phyloP scores from a whole-genome alignment of 129 eudicot species.

The Pittosporum tobira region DNA sequence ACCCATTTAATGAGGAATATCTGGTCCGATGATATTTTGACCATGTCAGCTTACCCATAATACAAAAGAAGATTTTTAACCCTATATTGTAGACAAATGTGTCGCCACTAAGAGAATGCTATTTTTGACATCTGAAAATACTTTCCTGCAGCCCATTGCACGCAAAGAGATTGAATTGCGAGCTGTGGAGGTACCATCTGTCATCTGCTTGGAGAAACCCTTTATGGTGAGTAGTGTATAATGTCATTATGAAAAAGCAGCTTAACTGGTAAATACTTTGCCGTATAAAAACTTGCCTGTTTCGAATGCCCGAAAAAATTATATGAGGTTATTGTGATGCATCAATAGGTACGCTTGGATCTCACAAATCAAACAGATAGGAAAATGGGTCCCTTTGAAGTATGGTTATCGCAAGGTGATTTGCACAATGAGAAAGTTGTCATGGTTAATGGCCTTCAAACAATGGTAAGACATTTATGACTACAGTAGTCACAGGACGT shows the following conservation, averaged over 20 bases:
- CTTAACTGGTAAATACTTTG: not conserved
- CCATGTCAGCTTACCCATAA: not conserved
- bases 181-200: conserved; percentile 62
- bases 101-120: not conserved
- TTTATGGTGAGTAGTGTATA: conserved; percentile 39
- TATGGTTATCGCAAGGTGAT: conserved; percentile 59
- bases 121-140: conserved; percentile 7
- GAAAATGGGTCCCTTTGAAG: conserved; percentile 80
- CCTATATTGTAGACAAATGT: not conserved
- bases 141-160: conserved; percentile 53
- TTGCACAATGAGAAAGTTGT: conserved; percentile 64
- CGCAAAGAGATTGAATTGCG: conserved; percentile 80
- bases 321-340: no score
- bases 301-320: not conserved
- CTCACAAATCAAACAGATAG: conserved; percentile 67
- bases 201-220: conserved; percentile 70
- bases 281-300: not conserved
- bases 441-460: conserved; percentile 87
- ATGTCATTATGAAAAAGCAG: not conserved
- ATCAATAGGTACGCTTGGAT: conserved; percentile 58
- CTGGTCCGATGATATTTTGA: not conserved
- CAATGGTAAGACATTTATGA: conserved; percentile 37
- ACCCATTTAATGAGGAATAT: not conserved
- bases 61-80: not conserved
- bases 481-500: no score